Evolutionary conservation across 148 eudicot genomes (phyloP).

Genomic region (Chenopodium quinoa): DNA sequence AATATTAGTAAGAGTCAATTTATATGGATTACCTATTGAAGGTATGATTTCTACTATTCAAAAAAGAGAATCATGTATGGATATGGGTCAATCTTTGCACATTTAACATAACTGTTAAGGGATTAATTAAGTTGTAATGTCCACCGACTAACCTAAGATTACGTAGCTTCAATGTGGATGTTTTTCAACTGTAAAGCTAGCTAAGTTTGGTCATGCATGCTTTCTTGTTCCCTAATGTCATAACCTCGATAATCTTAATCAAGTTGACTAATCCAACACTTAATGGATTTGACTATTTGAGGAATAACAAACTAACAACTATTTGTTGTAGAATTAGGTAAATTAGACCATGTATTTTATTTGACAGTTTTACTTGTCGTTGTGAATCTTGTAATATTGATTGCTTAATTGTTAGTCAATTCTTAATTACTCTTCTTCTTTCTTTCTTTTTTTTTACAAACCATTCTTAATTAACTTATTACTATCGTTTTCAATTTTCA

Average conservation of each 20-base stretch:
- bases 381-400: too few species aligned
- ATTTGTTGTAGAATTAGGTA: neutral
- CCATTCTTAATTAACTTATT: too few species aligned
- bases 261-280: constrained; percentile 3
- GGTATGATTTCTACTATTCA: too few species aligned
- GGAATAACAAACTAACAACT: neutral
- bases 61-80: neutral
- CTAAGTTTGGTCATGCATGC: neutral
- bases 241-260: neutral
- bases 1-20: too few species aligned
- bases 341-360: neutral
- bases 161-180: neutral
- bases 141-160: constrained; percentile 6
- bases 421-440: too few species aligned
- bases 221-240: neutral
- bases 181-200: neutral
- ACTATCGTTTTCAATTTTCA: too few species aligned
- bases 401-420: too few species aligned
- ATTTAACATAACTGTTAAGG: neutral
- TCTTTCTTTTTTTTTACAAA: too few species aligned
- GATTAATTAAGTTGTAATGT: neutral
- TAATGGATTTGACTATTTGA: too few species aligned
- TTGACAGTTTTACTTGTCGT: neutral
- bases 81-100: neutral
- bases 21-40: too few species aligned